phyloP scores from a whole-genome alignment of 331 rosid genomes.

The Prunus yedoensis region DNA sequence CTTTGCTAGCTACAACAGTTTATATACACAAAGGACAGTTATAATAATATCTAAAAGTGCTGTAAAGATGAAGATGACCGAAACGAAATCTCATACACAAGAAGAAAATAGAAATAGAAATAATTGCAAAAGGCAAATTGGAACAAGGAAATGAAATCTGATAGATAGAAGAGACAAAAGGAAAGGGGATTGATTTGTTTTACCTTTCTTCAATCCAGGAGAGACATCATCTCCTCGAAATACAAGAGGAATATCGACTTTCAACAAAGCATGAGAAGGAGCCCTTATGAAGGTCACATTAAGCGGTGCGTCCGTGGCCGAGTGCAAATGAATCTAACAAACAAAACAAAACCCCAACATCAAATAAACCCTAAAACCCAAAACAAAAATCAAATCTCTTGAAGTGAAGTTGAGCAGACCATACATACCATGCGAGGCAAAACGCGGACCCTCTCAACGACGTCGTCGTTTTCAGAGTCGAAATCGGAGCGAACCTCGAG shows the following conservation, averaged over 20 bases:
- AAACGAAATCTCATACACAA: neutral
- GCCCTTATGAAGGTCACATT: constrained; percentile 93
- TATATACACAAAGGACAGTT: neutral
- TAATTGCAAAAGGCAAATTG: neutral
- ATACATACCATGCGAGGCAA: constrained; percentile 64
- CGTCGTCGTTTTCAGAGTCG: constrained; percentile 35
- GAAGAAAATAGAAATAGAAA: neutral
- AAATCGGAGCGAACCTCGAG: constrained; percentile 64
- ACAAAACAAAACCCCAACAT: neutral
- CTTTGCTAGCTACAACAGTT: neutral
- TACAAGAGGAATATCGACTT: constrained; percentile 74
- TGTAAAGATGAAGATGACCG: neutral
- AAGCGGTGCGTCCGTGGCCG: constrained; percentile 67
- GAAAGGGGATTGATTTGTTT: neutral
- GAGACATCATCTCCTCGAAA: constrained; percentile 84
- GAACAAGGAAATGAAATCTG: neutral
- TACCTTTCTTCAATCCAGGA: constrained; percentile 95
- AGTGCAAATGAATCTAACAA: constrained; percentile 68
- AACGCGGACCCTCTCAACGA: constrained; percentile 77
- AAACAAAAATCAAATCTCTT: neutral
- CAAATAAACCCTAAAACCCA: neutral
- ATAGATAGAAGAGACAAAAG: neutral
- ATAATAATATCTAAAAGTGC: neutral
- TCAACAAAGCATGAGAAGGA: constrained; percentile 76
- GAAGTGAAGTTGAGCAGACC: neutral